Percentiles rank a stretch among this genome's conserved stretches.
phyloP scores from a whole-genome alignment of 306 rosid genomes.

The Dalbergia oliveri region DNA sequence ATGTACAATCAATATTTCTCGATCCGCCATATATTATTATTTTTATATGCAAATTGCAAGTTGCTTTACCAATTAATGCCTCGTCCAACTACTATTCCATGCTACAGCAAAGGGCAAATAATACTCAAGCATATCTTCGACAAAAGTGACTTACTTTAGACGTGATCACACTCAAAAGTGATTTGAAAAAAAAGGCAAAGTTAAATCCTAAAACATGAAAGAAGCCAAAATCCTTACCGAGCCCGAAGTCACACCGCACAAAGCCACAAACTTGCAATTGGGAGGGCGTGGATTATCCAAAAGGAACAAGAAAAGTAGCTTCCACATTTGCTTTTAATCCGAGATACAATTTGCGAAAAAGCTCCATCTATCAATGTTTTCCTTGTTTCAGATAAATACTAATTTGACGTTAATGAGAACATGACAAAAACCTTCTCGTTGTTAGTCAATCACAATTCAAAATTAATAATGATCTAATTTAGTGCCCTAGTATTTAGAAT shows the following conservation, averaged over 20 bases:
- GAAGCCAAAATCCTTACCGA: slow-evolving; percentile 39
- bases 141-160: slow-evolving; percentile 43
- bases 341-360: background rate
- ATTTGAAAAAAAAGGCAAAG: slow-evolving; percentile 6
- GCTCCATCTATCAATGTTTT: background rate
- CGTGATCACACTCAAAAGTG: slow-evolving; percentile 41
- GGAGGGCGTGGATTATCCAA: slow-evolving; percentile 25
- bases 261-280: slow-evolving; percentile 29
- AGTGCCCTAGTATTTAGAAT: background rate
- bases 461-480: background rate
- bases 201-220: slow-evolving; percentile 10
- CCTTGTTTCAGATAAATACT: background rate
- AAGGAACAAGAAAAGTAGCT: slow-evolving; percentile 34
- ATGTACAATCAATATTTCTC: no score
- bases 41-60: slow-evolving; percentile 4
- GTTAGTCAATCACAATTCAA: background rate
- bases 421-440: background rate
- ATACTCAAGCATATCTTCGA: slow-evolving; percentile 29
- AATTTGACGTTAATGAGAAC: background rate
- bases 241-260: slow-evolving; percentile 52
- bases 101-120: slow-evolving; percentile 28
- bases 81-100: slow-evolving; percentile 1
- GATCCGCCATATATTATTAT: no score
- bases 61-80: slow-evolving; percentile 17
- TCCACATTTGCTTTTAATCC: slow-evolving; percentile 14